Evolutionary conservation across 2,329 filamentous ascomycete genomes (phyloP).

Genomic region (Ascosphaera apis): DNA sequence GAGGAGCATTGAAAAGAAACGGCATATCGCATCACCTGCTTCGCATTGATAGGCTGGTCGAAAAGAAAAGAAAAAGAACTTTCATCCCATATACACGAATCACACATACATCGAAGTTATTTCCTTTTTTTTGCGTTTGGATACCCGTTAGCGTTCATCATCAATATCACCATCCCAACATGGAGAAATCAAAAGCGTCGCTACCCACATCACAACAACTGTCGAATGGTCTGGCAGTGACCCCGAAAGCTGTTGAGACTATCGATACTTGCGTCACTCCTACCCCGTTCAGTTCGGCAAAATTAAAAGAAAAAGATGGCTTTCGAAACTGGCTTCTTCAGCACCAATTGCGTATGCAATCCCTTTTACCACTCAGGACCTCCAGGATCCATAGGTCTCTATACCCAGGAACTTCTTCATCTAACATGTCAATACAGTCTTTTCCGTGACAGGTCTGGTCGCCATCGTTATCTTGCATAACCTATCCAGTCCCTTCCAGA

Average conservation of each 20-base stretch:
- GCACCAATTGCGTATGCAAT: slow-evolving; percentile 52
- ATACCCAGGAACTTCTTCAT: not conserved
- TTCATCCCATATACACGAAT: too few relatives aligned
- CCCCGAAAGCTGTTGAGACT: not conserved
- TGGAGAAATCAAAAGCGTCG: not conserved
- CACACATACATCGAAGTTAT: not conserved
- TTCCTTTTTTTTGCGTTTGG: not conserved
- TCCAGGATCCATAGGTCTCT: not conserved
- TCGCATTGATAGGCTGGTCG: too few relatives aligned
- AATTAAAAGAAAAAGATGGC: slow-evolving; percentile 14
- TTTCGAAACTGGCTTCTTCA: slow-evolving; percentile 42
- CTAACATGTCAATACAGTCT: slow-evolving; percentile 28
- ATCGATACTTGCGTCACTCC: not conserved
- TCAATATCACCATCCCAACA: not conserved
- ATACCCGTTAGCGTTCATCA: not conserved
- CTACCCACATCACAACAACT: not conserved
- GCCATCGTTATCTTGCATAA: slow-evolving; percentile 63
- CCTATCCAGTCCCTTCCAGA: slow-evolving; percentile 57
- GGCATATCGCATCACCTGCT: too few relatives aligned
- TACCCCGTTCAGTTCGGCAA: not conserved
- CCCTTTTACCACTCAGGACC: not conserved
- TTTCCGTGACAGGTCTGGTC: slow-evolving; percentile 66
- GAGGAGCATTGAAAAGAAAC: too few relatives aligned
- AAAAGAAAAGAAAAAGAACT: too few relatives aligned
- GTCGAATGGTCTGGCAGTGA: not conserved